Evolutionary conservation across 768 basidiomycete species (phyloP).

Genomic region (Serendipita sp.): DNA sequence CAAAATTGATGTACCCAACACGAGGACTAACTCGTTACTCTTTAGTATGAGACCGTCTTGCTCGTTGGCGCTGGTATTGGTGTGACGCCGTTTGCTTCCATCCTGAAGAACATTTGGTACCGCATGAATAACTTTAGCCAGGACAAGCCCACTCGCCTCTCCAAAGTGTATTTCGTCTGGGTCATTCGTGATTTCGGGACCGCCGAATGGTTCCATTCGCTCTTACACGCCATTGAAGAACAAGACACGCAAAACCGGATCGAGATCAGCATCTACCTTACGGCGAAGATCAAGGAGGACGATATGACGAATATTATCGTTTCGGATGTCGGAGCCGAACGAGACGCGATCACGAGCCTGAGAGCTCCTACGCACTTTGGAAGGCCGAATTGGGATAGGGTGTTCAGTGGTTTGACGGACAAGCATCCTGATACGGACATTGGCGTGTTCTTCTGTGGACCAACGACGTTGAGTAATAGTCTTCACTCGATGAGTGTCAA

Average conservation of each 20-base stretch:
- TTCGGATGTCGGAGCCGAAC: slow-evolving; percentile 80
- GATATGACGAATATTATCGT: slow-evolving; percentile 89
- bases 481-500: slow-evolving; percentile 72
- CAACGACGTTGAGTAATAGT: slow-evolving; percentile 47
- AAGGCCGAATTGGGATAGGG: slow-evolving; percentile 70
- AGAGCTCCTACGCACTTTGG: slow-evolving; percentile 89
- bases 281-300: slow-evolving; percentile 78
- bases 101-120: slow-evolving; percentile 88
- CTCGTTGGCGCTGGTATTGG: slow-evolving; percentile 93
- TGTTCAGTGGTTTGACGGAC: slow-evolving; percentile 55
- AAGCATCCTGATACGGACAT: slow-evolving; percentile 82
- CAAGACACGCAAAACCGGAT: slow-evolving; percentile 75
- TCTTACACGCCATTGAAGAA: slow-evolving; percentile 83
- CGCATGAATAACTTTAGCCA: slow-evolving; percentile 78
- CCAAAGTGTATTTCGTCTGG: slow-evolving; percentile 90
- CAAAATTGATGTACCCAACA: neutral
- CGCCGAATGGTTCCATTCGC: slow-evolving; percentile 88
- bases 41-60: slow-evolving; percentile 59
- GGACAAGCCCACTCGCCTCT: slow-evolving; percentile 62
- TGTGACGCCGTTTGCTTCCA: slow-evolving; percentile 92
- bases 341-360: slow-evolving; percentile 78
- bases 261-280: slow-evolving; percentile 90
- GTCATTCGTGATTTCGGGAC: slow-evolving; percentile 85
- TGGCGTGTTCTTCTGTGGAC: slow-evolving; percentile 90
- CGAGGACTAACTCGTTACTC: neutral